phyloP scores from a whole-genome alignment of 2,329 filamentous ascomycete species.

The Reticulascus tulasneorum region DNA sequence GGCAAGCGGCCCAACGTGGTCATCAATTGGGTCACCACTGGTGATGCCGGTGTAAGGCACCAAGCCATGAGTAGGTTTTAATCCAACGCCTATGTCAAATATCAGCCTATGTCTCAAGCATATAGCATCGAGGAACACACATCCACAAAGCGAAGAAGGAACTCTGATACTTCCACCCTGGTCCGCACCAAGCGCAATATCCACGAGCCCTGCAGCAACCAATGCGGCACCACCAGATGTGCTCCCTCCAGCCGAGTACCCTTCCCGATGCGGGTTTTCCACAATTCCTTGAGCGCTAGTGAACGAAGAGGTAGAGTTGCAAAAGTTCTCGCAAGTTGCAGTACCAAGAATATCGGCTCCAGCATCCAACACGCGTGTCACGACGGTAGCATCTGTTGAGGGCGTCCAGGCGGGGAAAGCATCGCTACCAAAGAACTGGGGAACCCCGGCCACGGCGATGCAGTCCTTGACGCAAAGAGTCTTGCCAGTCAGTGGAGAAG shows the following conservation, averaged over 20 bases:
- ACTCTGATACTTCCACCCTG: slow-evolving; percentile 44
- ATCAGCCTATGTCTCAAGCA: not conserved
- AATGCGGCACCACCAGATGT: slow-evolving; percentile 43
- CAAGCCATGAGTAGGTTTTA: slow-evolving; percentile 49
- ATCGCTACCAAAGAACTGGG: slow-evolving; percentile 49
- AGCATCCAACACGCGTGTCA: slow-evolving; percentile 45
- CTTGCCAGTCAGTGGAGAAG: slow-evolving; percentile 32
- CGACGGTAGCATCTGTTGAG: slow-evolving; percentile 48
- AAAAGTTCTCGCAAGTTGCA: slow-evolving; percentile 50
- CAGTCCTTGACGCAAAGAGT: slow-evolving; percentile 51
- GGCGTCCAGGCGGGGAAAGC: slow-evolving; percentile 46
- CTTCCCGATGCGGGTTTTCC: slow-evolving; percentile 38
- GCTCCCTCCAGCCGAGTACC: slow-evolving; percentile 46
- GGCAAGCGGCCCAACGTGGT: slow-evolving; percentile 44
- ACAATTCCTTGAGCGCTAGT: slow-evolving; percentile 42
- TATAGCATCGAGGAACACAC: no score
- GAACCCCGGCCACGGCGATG: slow-evolving; percentile 49
- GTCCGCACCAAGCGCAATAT: slow-evolving; percentile 44
- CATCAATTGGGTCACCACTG: slow-evolving; percentile 45
- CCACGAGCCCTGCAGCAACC: slow-evolving; percentile 37
- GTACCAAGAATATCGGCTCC: slow-evolving; percentile 48
- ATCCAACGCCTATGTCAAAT: slow-evolving; percentile 26
- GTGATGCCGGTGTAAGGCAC: slow-evolving; percentile 48
- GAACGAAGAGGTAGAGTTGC: slow-evolving; percentile 43
- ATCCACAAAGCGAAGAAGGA: slow-evolving; percentile 35